These are phyloP conservation scores for Calycina marina DNA, from an alignment of 2,329 filamentous ascomycete species.

Conservation along the genomic window DNA sequence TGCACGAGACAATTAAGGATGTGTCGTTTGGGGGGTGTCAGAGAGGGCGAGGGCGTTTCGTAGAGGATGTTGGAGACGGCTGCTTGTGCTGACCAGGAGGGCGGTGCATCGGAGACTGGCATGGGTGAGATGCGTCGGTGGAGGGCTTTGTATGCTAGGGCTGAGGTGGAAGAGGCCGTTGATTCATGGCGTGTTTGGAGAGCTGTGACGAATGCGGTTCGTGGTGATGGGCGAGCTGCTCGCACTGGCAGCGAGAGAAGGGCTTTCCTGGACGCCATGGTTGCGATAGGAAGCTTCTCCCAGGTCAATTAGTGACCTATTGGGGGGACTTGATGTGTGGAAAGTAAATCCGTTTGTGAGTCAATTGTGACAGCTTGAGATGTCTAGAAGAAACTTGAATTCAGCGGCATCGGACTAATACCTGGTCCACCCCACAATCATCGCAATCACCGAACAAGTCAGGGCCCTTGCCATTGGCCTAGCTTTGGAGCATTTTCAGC, in stretches of 20 bases:
- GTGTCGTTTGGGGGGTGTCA: conserved; percentile 78
- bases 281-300: conserved; percentile 3
- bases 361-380: no score
- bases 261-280: conserved; percentile 21
- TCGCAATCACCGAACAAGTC: no score
- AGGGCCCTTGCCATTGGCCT: no score
- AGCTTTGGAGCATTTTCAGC: no score
- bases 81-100: conserved; percentile 78
- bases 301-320: conserved; percentile 2
- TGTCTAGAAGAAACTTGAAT: no score
- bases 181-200: conserved; percentile 22
- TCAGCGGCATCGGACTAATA: no score
- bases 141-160: conserved; percentile 92
- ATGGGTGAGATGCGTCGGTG: conserved; percentile 79
- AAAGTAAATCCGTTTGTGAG: no score
- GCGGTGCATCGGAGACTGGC: conserved; percentile 60
- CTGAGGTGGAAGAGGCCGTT: conserved; percentile 67
- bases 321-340: no score
- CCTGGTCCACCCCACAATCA: no score
- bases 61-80: conserved; percentile 98
- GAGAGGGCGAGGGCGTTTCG: conserved; percentile 80
- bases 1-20: conserved; percentile 97
- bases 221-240: conserved; percentile 11
- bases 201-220: conserved; percentile 9
- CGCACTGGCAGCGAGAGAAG: conserved; percentile 16